Evolutionary conservation across 164 flowering plant species (phyloP).

Genomic region (Annona squamosa): DNA sequence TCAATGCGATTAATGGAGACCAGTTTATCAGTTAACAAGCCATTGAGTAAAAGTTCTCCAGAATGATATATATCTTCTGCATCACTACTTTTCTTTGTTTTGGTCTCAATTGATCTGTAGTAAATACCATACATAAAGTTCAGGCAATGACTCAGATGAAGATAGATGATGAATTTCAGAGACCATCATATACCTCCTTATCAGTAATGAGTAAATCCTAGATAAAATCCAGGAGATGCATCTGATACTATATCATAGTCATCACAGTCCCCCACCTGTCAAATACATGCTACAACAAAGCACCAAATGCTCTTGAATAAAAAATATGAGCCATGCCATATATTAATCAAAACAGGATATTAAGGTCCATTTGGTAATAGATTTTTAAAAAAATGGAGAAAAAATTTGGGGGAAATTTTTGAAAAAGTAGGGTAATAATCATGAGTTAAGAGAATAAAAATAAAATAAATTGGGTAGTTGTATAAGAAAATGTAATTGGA

Average conservation of each 20-base stretch:
- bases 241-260: not conserved
- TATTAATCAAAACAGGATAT: not conserved
- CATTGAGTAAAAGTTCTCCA: not conserved
- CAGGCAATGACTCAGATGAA: not conserved
- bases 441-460: too few relatives aligned
- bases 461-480: too few relatives aligned
- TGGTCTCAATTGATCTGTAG: not conserved
- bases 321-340: not conserved
- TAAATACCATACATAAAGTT: too few relatives aligned
- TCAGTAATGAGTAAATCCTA: not conserved
- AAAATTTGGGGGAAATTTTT: too few relatives aligned
- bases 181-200: not conserved
- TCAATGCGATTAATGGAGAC: too few relatives aligned
- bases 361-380: too few relatives aligned
- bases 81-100: not conserved
- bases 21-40: not conserved
- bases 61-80: not conserved
- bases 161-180: not conserved
- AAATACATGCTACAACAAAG: not conserved
- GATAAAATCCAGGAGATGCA: too few relatives aligned
- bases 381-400: too few relatives aligned
- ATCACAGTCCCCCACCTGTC: not conserved
- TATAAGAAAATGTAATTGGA: too few relatives aligned
- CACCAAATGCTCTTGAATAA: not conserved
- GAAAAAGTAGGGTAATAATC: too few relatives aligned